Evolutionary conservation across 2,329 filamentous ascomycete species (phyloP).

Genomic region (Nemania abortiva): DNA sequence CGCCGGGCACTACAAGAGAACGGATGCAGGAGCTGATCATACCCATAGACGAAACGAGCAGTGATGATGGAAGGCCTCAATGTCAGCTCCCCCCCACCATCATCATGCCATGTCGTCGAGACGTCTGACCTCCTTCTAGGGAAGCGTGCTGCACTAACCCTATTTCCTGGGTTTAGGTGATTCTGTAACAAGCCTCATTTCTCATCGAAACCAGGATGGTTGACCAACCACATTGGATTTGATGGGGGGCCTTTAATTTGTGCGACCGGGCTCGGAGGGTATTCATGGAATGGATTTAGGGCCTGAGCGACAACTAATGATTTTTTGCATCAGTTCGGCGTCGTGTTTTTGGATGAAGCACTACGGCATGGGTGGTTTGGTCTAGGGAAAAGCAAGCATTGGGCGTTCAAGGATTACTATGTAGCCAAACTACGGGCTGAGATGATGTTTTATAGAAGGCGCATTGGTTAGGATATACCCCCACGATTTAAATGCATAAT

Average conservation of each 20-base stretch:
- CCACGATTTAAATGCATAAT: slow-evolving; percentile 27
- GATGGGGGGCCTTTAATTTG: slow-evolving; percentile 35
- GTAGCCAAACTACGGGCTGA: slow-evolving; percentile 6
- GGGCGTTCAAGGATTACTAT: slow-evolving; percentile 29
- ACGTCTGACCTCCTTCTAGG: slow-evolving; percentile 51
- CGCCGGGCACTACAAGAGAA: slow-evolving; percentile 38
- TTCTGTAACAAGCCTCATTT: background rate
- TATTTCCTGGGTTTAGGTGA: slow-evolving; percentile 55
- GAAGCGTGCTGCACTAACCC: slow-evolving; percentile 58
- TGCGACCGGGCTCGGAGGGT: slow-evolving; percentile 1
- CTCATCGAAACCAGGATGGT: background rate
- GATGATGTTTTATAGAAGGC: slow-evolving; percentile 29
- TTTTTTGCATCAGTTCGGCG: slow-evolving; percentile 53
- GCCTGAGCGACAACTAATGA: slow-evolving; percentile 18
- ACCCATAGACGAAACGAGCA: slow-evolving; percentile 50
- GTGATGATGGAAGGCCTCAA: slow-evolving; percentile 50
- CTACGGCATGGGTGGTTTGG: slow-evolving; percentile 7
- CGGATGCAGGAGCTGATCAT: slow-evolving; percentile 49
- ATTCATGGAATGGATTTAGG: slow-evolving; percentile 16
- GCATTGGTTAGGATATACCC: slow-evolving; percentile 41
- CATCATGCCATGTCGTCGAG: slow-evolving; percentile 7
- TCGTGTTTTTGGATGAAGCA: slow-evolving; percentile 28
- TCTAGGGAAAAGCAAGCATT: slow-evolving; percentile 30
- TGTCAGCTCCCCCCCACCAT: slow-evolving; percentile 41
- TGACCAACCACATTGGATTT: background rate